Conservation (phyloP, 495 filamentous ascomycete species). For the Endocarpon pusillum region DNA sequence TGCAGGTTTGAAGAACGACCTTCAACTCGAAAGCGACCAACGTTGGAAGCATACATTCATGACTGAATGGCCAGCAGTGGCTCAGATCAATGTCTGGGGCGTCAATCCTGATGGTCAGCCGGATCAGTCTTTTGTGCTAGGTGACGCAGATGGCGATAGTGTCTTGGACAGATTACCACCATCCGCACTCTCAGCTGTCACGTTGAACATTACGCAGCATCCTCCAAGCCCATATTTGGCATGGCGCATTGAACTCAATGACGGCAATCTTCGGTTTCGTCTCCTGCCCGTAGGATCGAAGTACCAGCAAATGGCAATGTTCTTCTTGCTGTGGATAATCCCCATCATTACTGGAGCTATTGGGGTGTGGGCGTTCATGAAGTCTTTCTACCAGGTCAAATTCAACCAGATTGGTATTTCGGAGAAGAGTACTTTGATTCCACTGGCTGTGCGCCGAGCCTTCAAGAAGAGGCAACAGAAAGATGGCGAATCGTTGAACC, state of each 20-base stretch:
- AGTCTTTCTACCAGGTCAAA: conserved; percentile 53
- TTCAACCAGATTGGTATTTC: conserved; percentile 49
- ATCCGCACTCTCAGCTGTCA: conserved; percentile 33
- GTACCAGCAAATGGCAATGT: conserved; percentile 39
- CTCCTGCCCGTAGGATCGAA: conserved; percentile 37
- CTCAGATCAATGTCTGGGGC: conserved; percentile 54
- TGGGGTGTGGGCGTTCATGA: conserved; percentile 42
- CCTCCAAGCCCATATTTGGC: conserved; percentile 38
- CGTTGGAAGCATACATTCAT: conserved; percentile 45
- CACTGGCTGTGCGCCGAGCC: conserved; percentile 19
- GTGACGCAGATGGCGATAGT: conserved; percentile 43
- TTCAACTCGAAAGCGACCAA: conserved; percentile 33
- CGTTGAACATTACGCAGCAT: conserved; percentile 42
- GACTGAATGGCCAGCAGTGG: conserved; percentile 46
- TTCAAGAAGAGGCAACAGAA: conserved; percentile 6
- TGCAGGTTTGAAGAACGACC: conserved; percentile 37
- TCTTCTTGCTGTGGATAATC: conserved; percentile 37
- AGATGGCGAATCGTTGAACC: conserved; percentile 15
- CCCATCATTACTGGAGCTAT: conserved; percentile 32
- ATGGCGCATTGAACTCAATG: conserved; percentile 39
- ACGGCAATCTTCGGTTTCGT: conserved; percentile 33
- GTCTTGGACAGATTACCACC: conserved; percentile 49
- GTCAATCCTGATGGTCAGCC: conserved; percentile 48
- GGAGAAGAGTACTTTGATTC: conserved; percentile 27
- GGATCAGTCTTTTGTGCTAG: conserved; percentile 38